A percentile compares a stretch with the other conserved stretches of the same genome.
phyloP scores from a whole-genome alignment of 306 rosid species.

The Myrica gale region DNA sequence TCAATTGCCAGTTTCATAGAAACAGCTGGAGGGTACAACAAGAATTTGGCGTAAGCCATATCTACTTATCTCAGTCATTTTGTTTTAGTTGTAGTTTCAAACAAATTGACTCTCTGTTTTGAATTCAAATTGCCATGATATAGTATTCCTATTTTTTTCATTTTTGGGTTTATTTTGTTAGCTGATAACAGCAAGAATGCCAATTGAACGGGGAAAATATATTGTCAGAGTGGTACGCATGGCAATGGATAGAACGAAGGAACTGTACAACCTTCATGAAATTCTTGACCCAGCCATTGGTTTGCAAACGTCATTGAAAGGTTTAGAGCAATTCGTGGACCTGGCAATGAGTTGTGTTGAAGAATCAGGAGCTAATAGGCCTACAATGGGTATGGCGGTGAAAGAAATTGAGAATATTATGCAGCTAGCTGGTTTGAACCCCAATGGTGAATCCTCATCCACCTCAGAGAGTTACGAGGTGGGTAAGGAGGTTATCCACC shows the following conservation, averaged over 20 bases:
- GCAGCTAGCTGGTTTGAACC: conserved; percentile 33
- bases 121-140: too few relatives aligned
- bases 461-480: conserved; percentile 30
- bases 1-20: not conserved
- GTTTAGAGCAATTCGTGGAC: conserved; percentile 36
- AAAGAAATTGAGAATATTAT: conserved; percentile 41
- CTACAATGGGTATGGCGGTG: conserved; percentile 44
- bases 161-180: too few relatives aligned
- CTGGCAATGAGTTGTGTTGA: conserved; percentile 44
- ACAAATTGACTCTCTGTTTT: too few relatives aligned
- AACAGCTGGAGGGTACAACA: too few relatives aligned
- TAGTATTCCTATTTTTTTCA: too few relatives aligned
- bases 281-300: conserved; percentile 33
- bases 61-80: too few relatives aligned
- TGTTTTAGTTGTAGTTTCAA: too few relatives aligned
- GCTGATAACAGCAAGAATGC: conserved; percentile 40
- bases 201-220: conserved; percentile 39
- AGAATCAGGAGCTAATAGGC: conserved; percentile 38
- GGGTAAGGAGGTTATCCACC: not conserved
- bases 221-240: conserved; percentile 36
- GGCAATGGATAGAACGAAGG: conserved; percentile 32
- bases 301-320: conserved; percentile 23
- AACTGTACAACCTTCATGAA: conserved; percentile 25
- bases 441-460: conserved; percentile 21
- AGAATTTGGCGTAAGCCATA: too few relatives aligned